Evolutionary conservation across 164 flowering plant genomes (phyloP), one percentile per base, ranked within the genome.

Genomic region (Taxillus chinensis): DNA sequence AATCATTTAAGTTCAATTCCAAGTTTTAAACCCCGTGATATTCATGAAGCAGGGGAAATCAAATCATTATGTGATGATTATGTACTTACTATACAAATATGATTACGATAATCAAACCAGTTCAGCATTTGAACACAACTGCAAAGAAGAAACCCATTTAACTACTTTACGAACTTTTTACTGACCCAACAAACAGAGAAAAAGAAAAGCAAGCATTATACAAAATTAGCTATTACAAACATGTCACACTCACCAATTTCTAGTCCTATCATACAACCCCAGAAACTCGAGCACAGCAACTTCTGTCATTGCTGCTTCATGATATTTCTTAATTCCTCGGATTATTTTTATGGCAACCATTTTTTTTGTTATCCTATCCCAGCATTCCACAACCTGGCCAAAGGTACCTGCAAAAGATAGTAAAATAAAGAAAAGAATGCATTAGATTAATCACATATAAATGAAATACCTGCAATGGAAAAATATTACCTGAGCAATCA

Each of bases 81-180:
- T 16, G 16, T 55, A 55, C 58, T 55, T 55, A 55, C 58, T 6
- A 55, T 55, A 55, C 58, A 55, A 15, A 55, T 38, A 55, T 55
- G 58, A 11, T 55, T 55, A 55, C 58, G 58, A 55, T 55, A 55
- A 7, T 55, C 58, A 55, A 55, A 55, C 58, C 58, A 55, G 58
- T 55, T 55, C 58, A 5, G 58, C 5, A 55, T n/a, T 55, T 55
- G 58, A 5, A 55, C 58, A 55, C 58, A 55, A 55, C 58, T 55
- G 58, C 58, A 55, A 55, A 15, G 58, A 55, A 55, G 7, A 38
- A 38, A 15, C 38, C 8, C 38, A n/a, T 16, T 55, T 55, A 55
- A n/a, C 27, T 27, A 27, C 27, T 27, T 27, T 27, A 27, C 27
- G 2, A 27, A 27, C 27, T 27, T 27, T 27, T 27, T 0, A 27